Base-by-base conservation (phyloP, 2,329 filamentous ascomycete genomes). In the Zopfia rhizophila region DNA sequence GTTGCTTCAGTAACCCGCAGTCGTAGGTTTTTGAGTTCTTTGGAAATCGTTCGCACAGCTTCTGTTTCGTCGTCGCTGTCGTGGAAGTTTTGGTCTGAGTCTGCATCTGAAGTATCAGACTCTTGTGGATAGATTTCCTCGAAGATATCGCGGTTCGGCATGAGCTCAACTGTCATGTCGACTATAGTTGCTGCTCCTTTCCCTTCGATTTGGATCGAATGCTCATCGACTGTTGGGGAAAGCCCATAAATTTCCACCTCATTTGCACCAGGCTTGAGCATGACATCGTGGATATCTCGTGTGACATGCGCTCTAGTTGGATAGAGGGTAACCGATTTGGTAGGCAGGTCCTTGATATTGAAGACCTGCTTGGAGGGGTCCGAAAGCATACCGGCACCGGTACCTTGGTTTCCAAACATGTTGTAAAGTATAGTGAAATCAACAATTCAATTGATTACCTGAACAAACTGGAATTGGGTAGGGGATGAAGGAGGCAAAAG, bases 241-340 rank as follows among this genome's bases (percentile, higher is more conserved):
- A 85, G 66, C 4, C 81, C 83, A 31, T 78, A 65, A 36, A 86
- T 77, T 11, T 76, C 78, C 44, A 86, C 78, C 53, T 84, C 77
- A 53, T 84, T 86, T 7, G 73, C 59, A 6, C 83, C 82, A n/a
- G 78, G 73, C 74, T 76, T 73, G 14, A 85, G 73, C 1, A 61
- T 56, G 12, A 87, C 72, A 53, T 81, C 70, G 45, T 78, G 79
- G 60, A 88, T 78, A 40, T 86, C 82, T 18, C 85, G 78, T 10
- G 81, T 76, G 21, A 88, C 68, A 35, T 85, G 84, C 1, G 85
- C 86, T 51, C 80, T 74, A 2, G 75, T 74, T 0, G 85, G 85
- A 48, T 86, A 87, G 28, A 89, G 76, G 0, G 81, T 84, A 12
- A 89, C 84, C 0, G 80, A 80, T 37, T 81, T 81, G 23, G 86